Base-by-base conservation (phyloP, 2,329 filamentous ascomycete genomes). In the Neofusicoccum kwambonambiense region DNA sequence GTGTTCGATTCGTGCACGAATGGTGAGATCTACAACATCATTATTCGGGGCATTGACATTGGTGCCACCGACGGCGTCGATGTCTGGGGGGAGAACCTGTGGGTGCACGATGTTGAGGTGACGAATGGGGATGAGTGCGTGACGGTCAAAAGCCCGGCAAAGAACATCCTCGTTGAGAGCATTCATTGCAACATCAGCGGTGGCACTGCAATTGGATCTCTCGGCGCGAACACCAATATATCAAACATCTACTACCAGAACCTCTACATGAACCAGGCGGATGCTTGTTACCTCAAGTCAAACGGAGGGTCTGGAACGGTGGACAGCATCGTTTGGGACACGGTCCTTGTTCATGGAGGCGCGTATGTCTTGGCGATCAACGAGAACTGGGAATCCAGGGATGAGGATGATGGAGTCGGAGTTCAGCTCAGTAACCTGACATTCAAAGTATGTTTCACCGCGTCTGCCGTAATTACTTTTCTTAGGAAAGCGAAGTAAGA, bases 51-150 rank as follows among this genome's bases (percentile, higher is more conserved):
- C 1, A 66, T 66, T 12, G 57, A 66, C 52, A 67, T 69, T 35
- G 69, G 69, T 31, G 69, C 65, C 1, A 66, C 69, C 5, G 68
- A 70, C 57, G 69, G 69, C 31, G 62, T 70, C 31, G 64, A 69
- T 39, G 58, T 60, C 64, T 69, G 65, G 22, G 60, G 54, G 19
- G 65, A 66, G 27, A 70, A 70, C 41, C 13, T 67, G n/a, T 62
- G 66, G 51, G 54, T 69, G 15, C 68, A 70, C 51, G 65, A 70
- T 54, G 65, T 70, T 6, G 68, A 70, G 54, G 68, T 70, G 9
- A 67, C 69, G 11, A 70, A 70, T 31, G 61, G 68, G 15, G 69
- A 69, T 49, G 69, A 70, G 45, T 70, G 69, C 17, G 64, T 70
- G 17, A 65, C 64, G 13, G 67, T 70, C 37, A 68, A 68, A 47